Evolutionary conservation across 2,329 filamentous ascomycete genomes (phyloP).

Genomic region (Chaetoscypha palmicola): DNA sequence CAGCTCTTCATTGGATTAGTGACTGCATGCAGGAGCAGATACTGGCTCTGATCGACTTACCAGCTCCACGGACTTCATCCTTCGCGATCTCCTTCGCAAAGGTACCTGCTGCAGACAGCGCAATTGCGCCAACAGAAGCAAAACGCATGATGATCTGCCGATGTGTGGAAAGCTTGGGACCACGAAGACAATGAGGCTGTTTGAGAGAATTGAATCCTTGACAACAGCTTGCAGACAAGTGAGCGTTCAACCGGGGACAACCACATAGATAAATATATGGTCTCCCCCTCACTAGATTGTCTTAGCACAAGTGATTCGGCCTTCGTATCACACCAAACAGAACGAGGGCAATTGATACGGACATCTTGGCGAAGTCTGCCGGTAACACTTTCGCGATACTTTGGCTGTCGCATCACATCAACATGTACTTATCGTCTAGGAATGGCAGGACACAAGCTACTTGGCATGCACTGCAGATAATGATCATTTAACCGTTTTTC

Average conservation of each 20-base stretch:
- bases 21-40: neutral
- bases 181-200: neutral
- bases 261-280: neutral
- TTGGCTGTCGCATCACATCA: constrained; percentile 1
- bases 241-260: neutral
- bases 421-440: constrained; percentile 1
- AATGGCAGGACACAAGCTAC: constrained; percentile 14
- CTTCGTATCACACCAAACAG: neutral
- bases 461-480: constrained; percentile 5
- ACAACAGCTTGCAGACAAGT: constrained; percentile 1
- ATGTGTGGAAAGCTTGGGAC: neutral
- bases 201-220: constrained; percentile 5
- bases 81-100: constrained; percentile 7
- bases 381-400: no score
- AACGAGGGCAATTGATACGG: neutral
- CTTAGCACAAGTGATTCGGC: neutral
- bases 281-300: neutral
- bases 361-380: neutral
- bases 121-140: constrained; percentile 1
- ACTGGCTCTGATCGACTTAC: neutral
- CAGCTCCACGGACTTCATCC: constrained; percentile 5
- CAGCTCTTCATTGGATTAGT: neutral
- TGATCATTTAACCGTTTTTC: neutral
- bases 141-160: constrained; percentile 4
- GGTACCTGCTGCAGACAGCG: constrained; percentile 1